Conservation (phyloP, 805 yeast species). For the Spencermartinsiella europaea region DNA sequence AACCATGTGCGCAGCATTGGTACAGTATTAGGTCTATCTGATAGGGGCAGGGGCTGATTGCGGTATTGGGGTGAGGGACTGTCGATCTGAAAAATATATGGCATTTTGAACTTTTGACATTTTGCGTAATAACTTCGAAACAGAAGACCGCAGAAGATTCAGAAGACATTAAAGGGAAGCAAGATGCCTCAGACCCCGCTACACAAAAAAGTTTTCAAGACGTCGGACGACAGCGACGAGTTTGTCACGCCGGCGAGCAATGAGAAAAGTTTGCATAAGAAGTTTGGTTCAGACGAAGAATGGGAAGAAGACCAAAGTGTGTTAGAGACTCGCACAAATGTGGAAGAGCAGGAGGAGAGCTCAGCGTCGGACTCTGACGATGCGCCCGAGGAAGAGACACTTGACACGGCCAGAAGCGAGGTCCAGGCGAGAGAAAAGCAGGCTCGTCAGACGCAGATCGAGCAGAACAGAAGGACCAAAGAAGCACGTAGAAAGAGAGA, state of each 20-base stretch:
- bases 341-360: neutral
- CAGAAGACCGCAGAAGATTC: no score
- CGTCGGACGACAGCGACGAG: slow-evolving; percentile 1
- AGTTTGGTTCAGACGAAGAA: slow-evolving; percentile 8
- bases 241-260: slow-evolving; percentile 6
- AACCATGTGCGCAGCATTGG: no score
- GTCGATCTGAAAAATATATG: no score
- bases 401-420: slow-evolving; percentile 18
- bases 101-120: no score
- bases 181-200: neutral
- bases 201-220: neutral
- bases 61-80: no score
- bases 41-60: no score
- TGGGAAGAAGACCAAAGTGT: neutral
- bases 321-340: neutral
- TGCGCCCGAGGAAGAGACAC: slow-evolving; percentile 34
- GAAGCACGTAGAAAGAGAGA: slow-evolving; percentile 28
- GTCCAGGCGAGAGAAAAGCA: slow-evolving; percentile 2
- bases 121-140: no score
- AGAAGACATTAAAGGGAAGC: no score
- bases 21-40: no score
- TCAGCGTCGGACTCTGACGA: slow-evolving; percentile 23
- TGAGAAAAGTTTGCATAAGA: slow-evolving; percentile 4
- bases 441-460: slow-evolving; percentile 10
- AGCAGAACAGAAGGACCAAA: slow-evolving; percentile 16